phyloP scores from a whole-genome alignment of 2,329 filamentous ascomycete species.

The Cercospora zeae-maydis region DNA sequence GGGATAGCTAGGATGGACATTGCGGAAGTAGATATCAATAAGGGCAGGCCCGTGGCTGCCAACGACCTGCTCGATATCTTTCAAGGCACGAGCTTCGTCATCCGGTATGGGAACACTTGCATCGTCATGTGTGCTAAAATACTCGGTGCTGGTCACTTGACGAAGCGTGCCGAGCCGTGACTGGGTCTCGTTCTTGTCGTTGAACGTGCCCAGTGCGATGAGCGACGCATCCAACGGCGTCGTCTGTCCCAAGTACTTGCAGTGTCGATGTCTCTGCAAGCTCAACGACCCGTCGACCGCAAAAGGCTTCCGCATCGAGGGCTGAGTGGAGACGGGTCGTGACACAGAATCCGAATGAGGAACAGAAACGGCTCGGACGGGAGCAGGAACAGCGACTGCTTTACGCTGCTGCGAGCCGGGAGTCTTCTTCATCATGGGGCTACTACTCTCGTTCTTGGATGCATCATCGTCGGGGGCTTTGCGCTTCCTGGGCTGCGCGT shows the following conservation, averaged over 20 bases:
- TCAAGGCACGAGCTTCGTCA: slow-evolving; percentile 64
- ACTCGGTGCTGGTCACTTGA: slow-evolving; percentile 73
- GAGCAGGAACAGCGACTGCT: slow-evolving; percentile 13
- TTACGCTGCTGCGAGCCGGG: slow-evolving; percentile 16
- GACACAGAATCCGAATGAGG: background rate
- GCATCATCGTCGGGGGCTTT: slow-evolving; percentile 60
- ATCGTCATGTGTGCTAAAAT: slow-evolving; percentile 77
- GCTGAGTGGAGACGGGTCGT: slow-evolving; percentile 15
- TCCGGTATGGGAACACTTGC: slow-evolving; percentile 67
- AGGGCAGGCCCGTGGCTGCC: slow-evolving; percentile 71
- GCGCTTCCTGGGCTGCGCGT: slow-evolving; percentile 73
- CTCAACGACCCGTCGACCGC: slow-evolving; percentile 56
- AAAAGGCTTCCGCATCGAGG: slow-evolving; percentile 31
- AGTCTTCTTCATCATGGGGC: slow-evolving; percentile 27
- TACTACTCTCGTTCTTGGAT: slow-evolving; percentile 25
- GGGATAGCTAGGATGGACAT: slow-evolving; percentile 77
- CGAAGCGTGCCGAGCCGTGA: slow-evolving; percentile 61
- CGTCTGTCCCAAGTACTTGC: slow-evolving; percentile 78
- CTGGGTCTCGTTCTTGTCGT: slow-evolving; percentile 75
- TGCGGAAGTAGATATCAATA: slow-evolving; percentile 75
- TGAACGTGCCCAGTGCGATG: slow-evolving; percentile 75
- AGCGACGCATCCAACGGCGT: slow-evolving; percentile 81
- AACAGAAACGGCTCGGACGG: background rate
- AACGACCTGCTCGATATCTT: slow-evolving; percentile 72
- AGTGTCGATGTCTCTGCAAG: slow-evolving; percentile 72